These are phyloP conservation scores for Xylaria telfairii DNA, from an alignment of 495 filamentous ascomycete genomes.

Conservation along the genomic window DNA sequence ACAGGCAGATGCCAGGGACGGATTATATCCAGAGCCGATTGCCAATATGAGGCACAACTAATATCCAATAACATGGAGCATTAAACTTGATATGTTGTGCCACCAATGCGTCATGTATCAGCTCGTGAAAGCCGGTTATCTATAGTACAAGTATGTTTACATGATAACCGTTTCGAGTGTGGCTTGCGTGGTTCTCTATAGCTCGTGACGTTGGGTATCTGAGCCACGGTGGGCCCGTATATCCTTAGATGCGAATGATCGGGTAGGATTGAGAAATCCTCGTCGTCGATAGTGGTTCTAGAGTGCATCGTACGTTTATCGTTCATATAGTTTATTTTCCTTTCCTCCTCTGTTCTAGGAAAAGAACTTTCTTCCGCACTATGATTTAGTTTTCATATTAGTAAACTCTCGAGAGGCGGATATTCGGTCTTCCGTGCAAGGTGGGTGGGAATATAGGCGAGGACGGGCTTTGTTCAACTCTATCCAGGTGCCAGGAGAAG, in stretches of 20 bases:
- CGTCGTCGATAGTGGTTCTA: background rate
- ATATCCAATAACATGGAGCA: background rate
- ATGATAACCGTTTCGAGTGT: slow-evolving; percentile 6
- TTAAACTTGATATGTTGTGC: slow-evolving; percentile 1
- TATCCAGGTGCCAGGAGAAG: background rate
- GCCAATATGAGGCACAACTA: slow-evolving; percentile 4
- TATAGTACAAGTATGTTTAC: slow-evolving; percentile 28
- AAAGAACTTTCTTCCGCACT: slow-evolving; percentile 90
- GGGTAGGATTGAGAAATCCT: slow-evolving; percentile 1
- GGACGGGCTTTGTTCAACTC: background rate
- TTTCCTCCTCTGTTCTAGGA: slow-evolving; percentile 84
- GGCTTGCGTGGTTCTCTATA: background rate
- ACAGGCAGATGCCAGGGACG: slow-evolving; percentile 2
- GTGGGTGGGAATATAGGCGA: background rate
- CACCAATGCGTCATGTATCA: slow-evolving; percentile 1
- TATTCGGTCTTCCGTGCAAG: background rate
- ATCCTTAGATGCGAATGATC: background rate
- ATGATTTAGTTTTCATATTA: slow-evolving; percentile 1
- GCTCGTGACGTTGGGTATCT: background rate
- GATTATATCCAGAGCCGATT: slow-evolving; percentile 13
- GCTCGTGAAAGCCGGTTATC: background rate
- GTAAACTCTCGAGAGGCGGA: background rate
- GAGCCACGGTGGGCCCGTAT: background rate
- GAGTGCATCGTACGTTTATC: slow-evolving; percentile 24
- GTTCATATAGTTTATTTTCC: slow-evolving; percentile 35